Evolutionary conservation across 306 rosid species (phyloP).

Genomic region (Rubus idaeus): DNA sequence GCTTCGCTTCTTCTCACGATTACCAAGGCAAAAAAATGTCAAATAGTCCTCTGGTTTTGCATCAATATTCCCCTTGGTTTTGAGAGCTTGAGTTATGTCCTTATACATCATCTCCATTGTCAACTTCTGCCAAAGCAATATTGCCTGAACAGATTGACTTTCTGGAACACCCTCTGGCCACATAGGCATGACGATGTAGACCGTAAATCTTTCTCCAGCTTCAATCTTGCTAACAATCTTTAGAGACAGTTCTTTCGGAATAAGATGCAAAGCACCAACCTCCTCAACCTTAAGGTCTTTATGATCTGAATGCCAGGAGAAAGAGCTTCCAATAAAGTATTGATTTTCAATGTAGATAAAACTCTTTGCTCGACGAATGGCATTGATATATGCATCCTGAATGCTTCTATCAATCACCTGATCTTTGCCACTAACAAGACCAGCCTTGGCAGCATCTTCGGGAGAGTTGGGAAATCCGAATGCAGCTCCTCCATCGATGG

Average conservation of each 20-base stretch:
- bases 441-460: constrained; percentile 29
- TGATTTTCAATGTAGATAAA: constrained; percentile 54
- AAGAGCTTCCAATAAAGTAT: constrained; percentile 52
- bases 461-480: constrained; percentile 29
- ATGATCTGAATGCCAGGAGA: constrained; percentile 37
- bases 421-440: constrained; percentile 33
- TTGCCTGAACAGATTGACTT: constrained; percentile 44
- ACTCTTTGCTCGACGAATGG: constrained; percentile 45
- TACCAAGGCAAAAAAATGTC: constrained; percentile 58
- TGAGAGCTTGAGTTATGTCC: constrained; percentile 41
- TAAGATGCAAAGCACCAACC: constrained; percentile 38
- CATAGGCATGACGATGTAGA: constrained; percentile 56
- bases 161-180: constrained; percentile 62
- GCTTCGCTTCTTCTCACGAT: constrained; percentile 30
- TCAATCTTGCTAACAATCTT: constrained; percentile 56
- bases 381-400: constrained; percentile 49
- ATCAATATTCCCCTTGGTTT: constrained; percentile 37
- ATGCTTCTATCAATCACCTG: constrained; percentile 43
- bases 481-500: constrained; percentile 51
- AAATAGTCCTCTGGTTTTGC: constrained; percentile 50
- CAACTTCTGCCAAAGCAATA: constrained; percentile 46
- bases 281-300: constrained; percentile 24
- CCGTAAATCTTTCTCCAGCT: constrained; percentile 46
- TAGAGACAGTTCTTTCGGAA: constrained; percentile 55
- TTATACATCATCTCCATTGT: constrained; percentile 62